Conservation (phyloP, 306 rosid genomes). For the Betula pendula region DNA sequence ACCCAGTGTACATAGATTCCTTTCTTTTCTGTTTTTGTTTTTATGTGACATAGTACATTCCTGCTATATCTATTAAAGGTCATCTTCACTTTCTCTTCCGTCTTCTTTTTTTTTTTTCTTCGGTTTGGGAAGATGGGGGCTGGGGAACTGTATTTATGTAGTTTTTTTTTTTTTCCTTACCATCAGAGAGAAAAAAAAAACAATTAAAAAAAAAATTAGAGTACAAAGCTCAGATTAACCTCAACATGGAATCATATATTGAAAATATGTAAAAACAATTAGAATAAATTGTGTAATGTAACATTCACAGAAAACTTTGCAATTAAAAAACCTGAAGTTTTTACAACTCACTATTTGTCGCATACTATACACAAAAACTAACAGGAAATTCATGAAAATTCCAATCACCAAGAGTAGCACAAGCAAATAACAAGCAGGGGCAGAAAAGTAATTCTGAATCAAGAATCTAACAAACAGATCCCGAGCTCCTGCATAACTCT, state of each 20-base stretch:
- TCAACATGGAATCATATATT: background rate
- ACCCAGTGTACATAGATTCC: background rate
- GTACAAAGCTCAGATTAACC: background rate
- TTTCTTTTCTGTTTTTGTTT: background rate
- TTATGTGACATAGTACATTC: background rate
- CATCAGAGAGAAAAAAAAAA: too few species aligned
- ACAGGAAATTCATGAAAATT: conserved; percentile 3
- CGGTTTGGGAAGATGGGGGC: background rate
- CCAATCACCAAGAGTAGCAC: background rate
- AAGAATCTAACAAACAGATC: conserved; percentile 13
- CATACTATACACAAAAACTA: background rate
- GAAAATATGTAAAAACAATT: background rate
- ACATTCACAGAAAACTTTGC: background rate
- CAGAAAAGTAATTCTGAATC: conserved; percentile 35
- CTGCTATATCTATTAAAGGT: background rate
- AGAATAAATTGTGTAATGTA: background rate
- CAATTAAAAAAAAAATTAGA: background rate
- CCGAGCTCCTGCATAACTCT: conserved; percentile 24
- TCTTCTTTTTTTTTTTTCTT: background rate
- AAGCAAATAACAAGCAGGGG: conserved; percentile 29
- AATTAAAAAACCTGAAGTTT: background rate
- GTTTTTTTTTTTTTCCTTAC: too few species aligned
- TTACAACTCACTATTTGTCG: background rate
- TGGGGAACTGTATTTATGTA: background rate
- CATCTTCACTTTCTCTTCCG: background rate